Conservation (phyloP, 495 filamentous ascomycete species). For the Aspergillus conjunctus region DNA sequence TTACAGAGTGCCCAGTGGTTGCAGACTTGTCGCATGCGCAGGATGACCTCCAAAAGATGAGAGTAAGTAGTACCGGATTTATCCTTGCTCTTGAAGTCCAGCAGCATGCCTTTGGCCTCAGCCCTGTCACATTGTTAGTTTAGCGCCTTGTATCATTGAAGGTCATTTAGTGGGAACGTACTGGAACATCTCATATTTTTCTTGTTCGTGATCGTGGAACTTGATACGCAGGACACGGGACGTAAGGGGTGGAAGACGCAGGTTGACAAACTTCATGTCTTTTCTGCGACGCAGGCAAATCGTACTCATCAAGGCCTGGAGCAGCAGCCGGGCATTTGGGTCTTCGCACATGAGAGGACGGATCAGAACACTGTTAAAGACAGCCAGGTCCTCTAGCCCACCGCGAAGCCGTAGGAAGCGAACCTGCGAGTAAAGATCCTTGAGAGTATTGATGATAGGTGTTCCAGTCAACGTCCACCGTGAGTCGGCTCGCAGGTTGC, state of each 20-base stretch:
- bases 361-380: slow-evolving; percentile 77
- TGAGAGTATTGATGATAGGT: slow-evolving; percentile 75
- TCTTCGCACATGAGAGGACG: slow-evolving; percentile 67
- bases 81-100: slow-evolving; percentile 55
- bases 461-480: slow-evolving; percentile 86
- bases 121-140: slow-evolving; percentile 44
- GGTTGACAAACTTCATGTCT: slow-evolving; percentile 86
- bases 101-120: slow-evolving; percentile 74
- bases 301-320: slow-evolving; percentile 79
- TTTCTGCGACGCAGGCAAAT: slow-evolving; percentile 84
- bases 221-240: slow-evolving; percentile 80
- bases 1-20: slow-evolving; percentile 87
- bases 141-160: slow-evolving; percentile 15
- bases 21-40: slow-evolving; percentile 84
- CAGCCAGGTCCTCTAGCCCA: slow-evolving; percentile 69
- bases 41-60: slow-evolving; percentile 76
- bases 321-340: slow-evolving; percentile 59
- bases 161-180: slow-evolving; percentile 29
- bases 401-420: slow-evolving; percentile 78
- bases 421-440: slow-evolving; percentile 80
- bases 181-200: slow-evolving; percentile 80
- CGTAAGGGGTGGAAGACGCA: slow-evolving; percentile 74
- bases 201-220: slow-evolving; percentile 72
- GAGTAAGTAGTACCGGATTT: slow-evolving; percentile 56
- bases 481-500: slow-evolving; percentile 65